Conservation (phyloP, 2,329 filamentous ascomycete species). For the Meredithiella fracta region DNA sequence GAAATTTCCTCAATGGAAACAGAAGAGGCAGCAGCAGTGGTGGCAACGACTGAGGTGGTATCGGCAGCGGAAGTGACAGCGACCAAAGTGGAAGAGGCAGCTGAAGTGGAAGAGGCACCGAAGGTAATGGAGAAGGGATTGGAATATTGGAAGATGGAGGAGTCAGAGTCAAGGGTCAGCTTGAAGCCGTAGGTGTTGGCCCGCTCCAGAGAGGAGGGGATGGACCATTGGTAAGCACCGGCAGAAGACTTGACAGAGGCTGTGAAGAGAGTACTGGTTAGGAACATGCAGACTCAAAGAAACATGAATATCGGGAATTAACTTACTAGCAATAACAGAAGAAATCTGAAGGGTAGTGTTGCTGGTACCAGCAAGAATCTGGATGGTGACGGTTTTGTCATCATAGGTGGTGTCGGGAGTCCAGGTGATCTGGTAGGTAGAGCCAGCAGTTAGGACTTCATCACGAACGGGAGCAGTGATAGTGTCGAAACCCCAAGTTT, state of each 20-base stretch:
- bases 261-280: slow-evolving; percentile 17
- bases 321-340: slow-evolving; percentile 34
- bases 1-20: slow-evolving; percentile 10
- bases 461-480: slow-evolving; percentile 31
- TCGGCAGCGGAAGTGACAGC: slow-evolving; percentile 16
- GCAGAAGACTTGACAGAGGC: slow-evolving; percentile 30
- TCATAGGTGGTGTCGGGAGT: slow-evolving; percentile 24
- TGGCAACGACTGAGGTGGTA: slow-evolving; percentile 19
- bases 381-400: slow-evolving; percentile 32
- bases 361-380: slow-evolving; percentile 36
- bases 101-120: slow-evolving; percentile 15
- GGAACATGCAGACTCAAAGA: neutral
- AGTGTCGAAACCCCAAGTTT: slow-evolving; percentile 39
- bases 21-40: slow-evolving; percentile 10
- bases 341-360: slow-evolving; percentile 25
- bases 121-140: slow-evolving; percentile 40
- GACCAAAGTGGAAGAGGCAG: slow-evolving; percentile 12
- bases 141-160: slow-evolving; percentile 42
- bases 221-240: slow-evolving; percentile 33
- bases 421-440: slow-evolving; percentile 37
- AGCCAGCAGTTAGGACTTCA: slow-evolving; percentile 31
- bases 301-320: neutral
- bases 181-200: slow-evolving; percentile 40
- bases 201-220: slow-evolving; percentile 29
- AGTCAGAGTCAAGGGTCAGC: slow-evolving; percentile 33